Evolutionary conservation across 2,329 filamentous ascomycete species (phyloP).

Genomic region (Calonectria leucothoes): DNA sequence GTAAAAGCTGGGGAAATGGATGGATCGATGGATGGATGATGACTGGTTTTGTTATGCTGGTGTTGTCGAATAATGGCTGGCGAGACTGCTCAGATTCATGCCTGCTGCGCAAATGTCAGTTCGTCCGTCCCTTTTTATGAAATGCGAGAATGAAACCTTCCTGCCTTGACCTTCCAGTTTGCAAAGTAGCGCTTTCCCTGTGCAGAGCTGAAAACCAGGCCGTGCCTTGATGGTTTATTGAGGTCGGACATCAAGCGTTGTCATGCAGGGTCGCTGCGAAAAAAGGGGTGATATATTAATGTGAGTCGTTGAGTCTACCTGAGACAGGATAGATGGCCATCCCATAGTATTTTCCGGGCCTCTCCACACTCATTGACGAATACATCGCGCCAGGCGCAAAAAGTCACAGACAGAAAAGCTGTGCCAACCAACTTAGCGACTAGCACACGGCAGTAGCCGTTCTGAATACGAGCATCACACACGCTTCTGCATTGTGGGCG

Average conservation of each 20-base stretch:
- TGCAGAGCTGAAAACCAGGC: not conserved
- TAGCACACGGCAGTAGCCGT: not conserved
- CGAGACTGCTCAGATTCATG: not conserved
- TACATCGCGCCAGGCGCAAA: not conserved
- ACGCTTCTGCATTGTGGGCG: not conserved
- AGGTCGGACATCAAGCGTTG: not conserved
- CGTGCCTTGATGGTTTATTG: not conserved
- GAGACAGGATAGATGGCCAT: not conserved
- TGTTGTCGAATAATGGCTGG: not conserved
- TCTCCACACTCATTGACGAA: not conserved
- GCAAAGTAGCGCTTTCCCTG: not conserved
- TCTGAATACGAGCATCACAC: not conserved
- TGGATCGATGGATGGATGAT: not conserved
- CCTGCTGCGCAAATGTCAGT: not conserved
- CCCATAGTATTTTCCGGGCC: not conserved
- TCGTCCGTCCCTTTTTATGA: conserved; percentile 1
- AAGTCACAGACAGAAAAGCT: not conserved
- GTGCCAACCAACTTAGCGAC: not conserved
- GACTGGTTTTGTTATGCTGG: not conserved
- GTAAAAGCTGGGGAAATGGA: not conserved
- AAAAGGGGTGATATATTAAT: not conserved
- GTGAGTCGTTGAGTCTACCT: not conserved
- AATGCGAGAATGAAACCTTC: not conserved
- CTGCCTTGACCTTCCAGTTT: not conserved
- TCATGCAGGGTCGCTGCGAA: not conserved